phyloP scores from a whole-genome alignment of 208 protist genomes.

The Borovskyia barvae region DNA sequence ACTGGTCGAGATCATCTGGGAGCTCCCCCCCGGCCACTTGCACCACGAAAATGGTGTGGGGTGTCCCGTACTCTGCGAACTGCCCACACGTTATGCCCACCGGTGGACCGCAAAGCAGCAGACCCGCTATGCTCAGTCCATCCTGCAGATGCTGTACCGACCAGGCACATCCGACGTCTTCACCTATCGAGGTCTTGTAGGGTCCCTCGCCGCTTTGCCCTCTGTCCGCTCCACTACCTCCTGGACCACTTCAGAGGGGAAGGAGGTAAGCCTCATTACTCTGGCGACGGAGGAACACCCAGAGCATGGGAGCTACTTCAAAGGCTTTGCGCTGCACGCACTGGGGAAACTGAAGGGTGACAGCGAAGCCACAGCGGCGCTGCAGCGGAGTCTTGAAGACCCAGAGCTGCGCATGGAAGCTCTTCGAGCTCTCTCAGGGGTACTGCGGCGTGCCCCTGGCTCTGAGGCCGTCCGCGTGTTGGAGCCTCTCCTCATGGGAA shows the following conservation, averaged over 20 bases:
- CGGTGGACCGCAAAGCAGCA: constrained; percentile 30
- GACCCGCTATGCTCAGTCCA: constrained; percentile 14
- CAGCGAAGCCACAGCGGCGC: not conserved
- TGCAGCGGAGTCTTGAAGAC: constrained; percentile 7
- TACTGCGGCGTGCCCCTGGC: constrained; percentile 5
- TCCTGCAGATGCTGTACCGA: constrained; percentile 6
- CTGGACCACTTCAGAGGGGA: constrained; percentile 6
- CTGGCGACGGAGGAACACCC: constrained; percentile 13
- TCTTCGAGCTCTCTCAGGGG: constrained; percentile 5
- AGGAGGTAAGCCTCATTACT: constrained; percentile 5
- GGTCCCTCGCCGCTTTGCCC: constrained; percentile 10
- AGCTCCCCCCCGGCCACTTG: constrained; percentile 11
- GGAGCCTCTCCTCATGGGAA: constrained; percentile 8
- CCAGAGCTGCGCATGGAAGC: constrained; percentile 3
- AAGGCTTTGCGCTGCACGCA: constrained; percentile 15
- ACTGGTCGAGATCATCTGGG: not conserved
- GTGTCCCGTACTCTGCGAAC: not conserved
- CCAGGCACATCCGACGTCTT: not conserved
- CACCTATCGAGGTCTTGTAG: not conserved
- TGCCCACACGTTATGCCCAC: constrained; percentile 7
- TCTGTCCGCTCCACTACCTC: constrained; percentile 7
- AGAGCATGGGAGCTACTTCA: constrained; percentile 7
- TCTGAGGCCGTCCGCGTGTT: constrained; percentile 14
- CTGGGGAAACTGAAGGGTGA: constrained; percentile 3
- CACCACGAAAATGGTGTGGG: not conserved